These are phyloP conservation scores for Cercophora samala DNA, from an alignment of 495 filamentous ascomycete genomes.

Conservation along the genomic window DNA sequence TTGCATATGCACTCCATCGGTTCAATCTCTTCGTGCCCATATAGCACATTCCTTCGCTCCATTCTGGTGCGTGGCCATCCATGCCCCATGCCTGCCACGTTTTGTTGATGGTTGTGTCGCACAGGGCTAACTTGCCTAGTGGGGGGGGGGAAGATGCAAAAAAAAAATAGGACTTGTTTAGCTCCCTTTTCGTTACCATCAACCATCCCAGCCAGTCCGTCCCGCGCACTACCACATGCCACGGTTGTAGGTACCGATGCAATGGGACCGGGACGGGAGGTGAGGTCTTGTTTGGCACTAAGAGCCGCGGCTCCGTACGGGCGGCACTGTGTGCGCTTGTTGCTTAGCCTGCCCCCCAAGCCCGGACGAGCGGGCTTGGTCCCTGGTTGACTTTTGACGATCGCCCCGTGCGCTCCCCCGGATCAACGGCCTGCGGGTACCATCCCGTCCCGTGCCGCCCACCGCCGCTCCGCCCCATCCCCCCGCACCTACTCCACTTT, in stretches of 20 bases:
- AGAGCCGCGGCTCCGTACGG: neutral
- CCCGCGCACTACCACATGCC: neutral
- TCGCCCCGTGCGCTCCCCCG: neutral
- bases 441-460: neutral
- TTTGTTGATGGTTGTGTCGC: slow-evolving; percentile 14
- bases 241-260: slow-evolving; percentile 1
- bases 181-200: neutral
- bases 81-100: neutral
- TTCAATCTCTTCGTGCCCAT: neutral
- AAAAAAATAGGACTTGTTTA: neutral
- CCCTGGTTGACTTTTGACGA: neutral
- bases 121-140: slow-evolving; percentile 4
- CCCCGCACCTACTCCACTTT: neutral
- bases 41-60: neutral
- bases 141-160: too few species aligned
- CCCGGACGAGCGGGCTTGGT: neutral
- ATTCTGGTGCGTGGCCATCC: slow-evolving; percentile 1
- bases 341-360: neutral
- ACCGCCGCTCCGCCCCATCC: neutral
- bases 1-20: neutral
- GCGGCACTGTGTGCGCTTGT: neutral
- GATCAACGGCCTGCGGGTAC: neutral
- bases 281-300: neutral
- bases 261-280: neutral
- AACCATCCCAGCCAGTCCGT: neutral